Conservation (phyloP, 177 flowering plant species). For the Tripterygium wilfordii region DNA sequence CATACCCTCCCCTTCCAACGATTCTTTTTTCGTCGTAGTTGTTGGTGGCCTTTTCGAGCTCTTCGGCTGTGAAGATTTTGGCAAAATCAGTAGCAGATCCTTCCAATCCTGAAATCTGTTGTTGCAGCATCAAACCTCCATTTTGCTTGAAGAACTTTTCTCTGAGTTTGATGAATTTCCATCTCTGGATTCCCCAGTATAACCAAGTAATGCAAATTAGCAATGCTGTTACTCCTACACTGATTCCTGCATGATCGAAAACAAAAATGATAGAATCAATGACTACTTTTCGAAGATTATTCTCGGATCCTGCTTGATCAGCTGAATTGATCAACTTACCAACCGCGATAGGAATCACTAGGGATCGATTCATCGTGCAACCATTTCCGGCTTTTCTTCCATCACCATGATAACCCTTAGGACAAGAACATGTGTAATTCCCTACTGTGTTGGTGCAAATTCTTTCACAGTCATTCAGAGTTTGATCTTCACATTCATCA, state of each 20-base stretch:
- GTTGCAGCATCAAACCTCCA: conserved; percentile 11
- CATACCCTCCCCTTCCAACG: conserved; percentile 10
- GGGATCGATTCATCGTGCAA: background rate
- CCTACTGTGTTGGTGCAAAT: conserved; percentile 11
- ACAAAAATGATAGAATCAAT: too few species aligned
- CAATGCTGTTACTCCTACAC: background rate
- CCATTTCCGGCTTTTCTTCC: conserved; percentile 17
- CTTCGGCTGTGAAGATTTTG: conserved; percentile 5
- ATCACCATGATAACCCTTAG: conserved; percentile 17
- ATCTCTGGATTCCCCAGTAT: background rate
- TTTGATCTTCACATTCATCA: conserved; percentile 14
- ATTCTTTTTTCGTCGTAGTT: conserved; percentile 4
- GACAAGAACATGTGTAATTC: conserved; percentile 21
- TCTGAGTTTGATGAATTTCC: conserved; percentile 5
- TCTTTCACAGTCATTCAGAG: conserved; percentile 1
- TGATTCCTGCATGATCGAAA: too few species aligned
- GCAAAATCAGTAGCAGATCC: background rate
- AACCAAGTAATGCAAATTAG: background rate
- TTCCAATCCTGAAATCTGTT: background rate
- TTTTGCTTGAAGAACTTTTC: conserved; percentile 8
- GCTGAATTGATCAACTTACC: background rate
- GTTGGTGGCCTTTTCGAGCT: conserved; percentile 11
- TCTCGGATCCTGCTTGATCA: too few species aligned
- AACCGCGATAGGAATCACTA: background rate
- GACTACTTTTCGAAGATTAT: too few species aligned